phyloP scores from a whole-genome alignment of 768 basidiomycete species.

The Rhodotorula babjevae region DNA sequence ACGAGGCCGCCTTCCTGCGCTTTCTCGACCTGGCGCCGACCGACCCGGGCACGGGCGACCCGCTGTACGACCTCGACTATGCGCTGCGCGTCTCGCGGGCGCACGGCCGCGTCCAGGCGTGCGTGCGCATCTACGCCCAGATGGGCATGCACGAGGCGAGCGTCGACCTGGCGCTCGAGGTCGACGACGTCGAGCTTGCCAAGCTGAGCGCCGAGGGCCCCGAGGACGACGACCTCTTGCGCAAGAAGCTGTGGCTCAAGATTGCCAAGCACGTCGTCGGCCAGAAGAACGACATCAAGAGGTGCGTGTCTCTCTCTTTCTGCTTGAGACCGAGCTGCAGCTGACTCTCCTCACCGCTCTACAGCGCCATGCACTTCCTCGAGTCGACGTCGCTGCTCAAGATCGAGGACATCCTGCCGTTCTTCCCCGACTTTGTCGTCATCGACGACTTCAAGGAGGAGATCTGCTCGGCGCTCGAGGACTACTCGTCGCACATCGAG shows the following conservation, averaged over 20 bases:
- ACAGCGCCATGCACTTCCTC: constrained; percentile 91
- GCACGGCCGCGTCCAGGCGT: constrained; percentile 72
- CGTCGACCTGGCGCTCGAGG: constrained; percentile 87
- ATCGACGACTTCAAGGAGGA: constrained; percentile 99
- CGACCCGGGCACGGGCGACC: constrained; percentile 74
- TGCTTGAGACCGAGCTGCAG: too few relatives aligned
- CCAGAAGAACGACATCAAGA: constrained; percentile 95
- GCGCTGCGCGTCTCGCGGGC: constrained; percentile 86
- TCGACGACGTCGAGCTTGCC: constrained; percentile 90
- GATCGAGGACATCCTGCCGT: constrained; percentile 96
- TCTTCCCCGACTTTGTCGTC: constrained; percentile 99
- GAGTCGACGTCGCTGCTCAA: constrained; percentile 91
- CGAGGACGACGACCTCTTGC: constrained; percentile 67
- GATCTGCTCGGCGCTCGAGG: constrained; percentile 90
- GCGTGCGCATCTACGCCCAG: constrained; percentile 93
- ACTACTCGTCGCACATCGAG: constrained; percentile 87
- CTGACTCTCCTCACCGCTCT: not conserved
- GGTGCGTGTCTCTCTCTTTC: constrained; percentile 58
- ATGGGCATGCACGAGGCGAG: constrained; percentile 96
- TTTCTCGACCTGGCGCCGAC: constrained; percentile 78
- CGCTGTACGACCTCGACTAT: constrained; percentile 96
- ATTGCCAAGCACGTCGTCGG: constrained; percentile 98
- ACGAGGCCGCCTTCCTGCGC: constrained; percentile 49
- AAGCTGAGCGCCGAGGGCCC: constrained; percentile 93
- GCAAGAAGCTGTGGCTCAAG: constrained; percentile 96